A percentile compares a stretch with the other conserved stretches of the same genome.
Conservation (phyloP, 73 alveolate species). For the Tetrahymena elliotti region DNA sequence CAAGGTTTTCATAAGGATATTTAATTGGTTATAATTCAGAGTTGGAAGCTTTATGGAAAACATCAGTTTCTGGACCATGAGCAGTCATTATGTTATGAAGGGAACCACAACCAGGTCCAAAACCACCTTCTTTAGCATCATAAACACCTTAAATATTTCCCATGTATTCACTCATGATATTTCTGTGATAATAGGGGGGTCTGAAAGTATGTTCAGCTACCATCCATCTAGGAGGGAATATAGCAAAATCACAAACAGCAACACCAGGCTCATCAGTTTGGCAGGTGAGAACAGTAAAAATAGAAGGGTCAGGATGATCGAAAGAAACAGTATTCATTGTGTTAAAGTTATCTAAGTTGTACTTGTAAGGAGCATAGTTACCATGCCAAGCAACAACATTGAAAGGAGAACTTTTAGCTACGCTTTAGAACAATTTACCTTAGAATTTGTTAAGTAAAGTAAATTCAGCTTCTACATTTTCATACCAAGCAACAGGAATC, state of each 20-base stretch:
- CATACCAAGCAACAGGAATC: constrained; percentile 69
- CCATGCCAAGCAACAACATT: constrained; percentile 94
- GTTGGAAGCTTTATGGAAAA: constrained; percentile 62
- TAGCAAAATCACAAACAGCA: constrained; percentile 85
- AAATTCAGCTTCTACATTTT: constrained; percentile 53
- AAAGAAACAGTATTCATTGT: constrained; percentile 76
- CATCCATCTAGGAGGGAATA: constrained; percentile 88
- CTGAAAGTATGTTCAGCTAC: constrained; percentile 81
- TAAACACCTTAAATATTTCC: constrained; percentile 76
- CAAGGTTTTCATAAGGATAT: constrained; percentile 56
- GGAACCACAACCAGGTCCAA: constrained; percentile 74
- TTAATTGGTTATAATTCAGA: constrained; percentile 52
- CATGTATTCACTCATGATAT: constrained; percentile 87
- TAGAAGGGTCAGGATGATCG: constrained; percentile 92
- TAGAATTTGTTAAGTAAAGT: constrained; percentile 46
- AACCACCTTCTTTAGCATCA: constrained; percentile 88
- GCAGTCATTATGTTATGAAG: constrained; percentile 73
- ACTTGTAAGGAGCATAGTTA: constrained; percentile 74
- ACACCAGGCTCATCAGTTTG: constrained; percentile 78
- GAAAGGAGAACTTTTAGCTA: constrained; percentile 54
- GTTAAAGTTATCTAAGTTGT: constrained; percentile 58
- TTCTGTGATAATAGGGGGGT: constrained; percentile 88
- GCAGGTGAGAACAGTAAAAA: constrained; percentile 80
- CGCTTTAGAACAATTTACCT: constrained; percentile 59
- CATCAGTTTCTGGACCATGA: constrained; percentile 85